phyloP scores from a whole-genome alignment of 1,284 basidiomycete genomes.

The Cutaneotrichosporon arboriforme region DNA sequence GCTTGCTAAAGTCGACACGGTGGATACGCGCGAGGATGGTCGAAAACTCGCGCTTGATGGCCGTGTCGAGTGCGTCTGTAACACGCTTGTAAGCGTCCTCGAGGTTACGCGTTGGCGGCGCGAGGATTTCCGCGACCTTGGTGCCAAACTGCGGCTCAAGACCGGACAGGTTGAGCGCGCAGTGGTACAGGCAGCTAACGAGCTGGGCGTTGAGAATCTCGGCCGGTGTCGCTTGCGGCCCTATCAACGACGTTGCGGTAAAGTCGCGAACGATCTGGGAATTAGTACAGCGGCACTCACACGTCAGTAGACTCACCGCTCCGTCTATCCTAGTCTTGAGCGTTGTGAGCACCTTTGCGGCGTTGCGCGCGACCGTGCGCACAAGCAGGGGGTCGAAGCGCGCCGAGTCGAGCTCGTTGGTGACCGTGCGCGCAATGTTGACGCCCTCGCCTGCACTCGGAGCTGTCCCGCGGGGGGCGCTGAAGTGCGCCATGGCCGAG shows the following conservation, averaged over 20 bases:
- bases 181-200: slow-evolving; percentile 70
- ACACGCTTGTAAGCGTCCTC: slow-evolving; percentile 59
- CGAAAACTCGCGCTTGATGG: slow-evolving; percentile 71
- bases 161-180: slow-evolving; percentile 63
- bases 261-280: slow-evolving; percentile 68
- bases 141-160: slow-evolving; percentile 67
- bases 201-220: slow-evolving; percentile 70
- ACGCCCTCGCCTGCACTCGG: slow-evolving; percentile 71
- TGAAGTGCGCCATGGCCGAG: slow-evolving; percentile 57
- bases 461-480: slow-evolving; percentile 60
- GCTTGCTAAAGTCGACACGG: slow-evolving; percentile 69
- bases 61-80: slow-evolving; percentile 62
- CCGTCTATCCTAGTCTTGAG: slow-evolving; percentile 60
- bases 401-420: slow-evolving; percentile 87
- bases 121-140: slow-evolving; percentile 58
- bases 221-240: slow-evolving; percentile 69
- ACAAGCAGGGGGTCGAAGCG: slow-evolving; percentile 86
- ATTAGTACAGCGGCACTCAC: slow-evolving; percentile 1
- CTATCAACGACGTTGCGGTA: slow-evolving; percentile 65
- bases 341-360: slow-evolving; percentile 60
- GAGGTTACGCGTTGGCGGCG: slow-evolving; percentile 60
- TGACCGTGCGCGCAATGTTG: slow-evolving; percentile 66
- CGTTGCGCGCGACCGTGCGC: slow-evolving; percentile 68
- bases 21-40: slow-evolving; percentile 74
- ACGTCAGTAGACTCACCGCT: slow-evolving; percentile 54